These are phyloP conservation scores for Eucommia ulmoides DNA, from an alignment of 257 asterid genomes.

Conservation along the genomic window DNA sequence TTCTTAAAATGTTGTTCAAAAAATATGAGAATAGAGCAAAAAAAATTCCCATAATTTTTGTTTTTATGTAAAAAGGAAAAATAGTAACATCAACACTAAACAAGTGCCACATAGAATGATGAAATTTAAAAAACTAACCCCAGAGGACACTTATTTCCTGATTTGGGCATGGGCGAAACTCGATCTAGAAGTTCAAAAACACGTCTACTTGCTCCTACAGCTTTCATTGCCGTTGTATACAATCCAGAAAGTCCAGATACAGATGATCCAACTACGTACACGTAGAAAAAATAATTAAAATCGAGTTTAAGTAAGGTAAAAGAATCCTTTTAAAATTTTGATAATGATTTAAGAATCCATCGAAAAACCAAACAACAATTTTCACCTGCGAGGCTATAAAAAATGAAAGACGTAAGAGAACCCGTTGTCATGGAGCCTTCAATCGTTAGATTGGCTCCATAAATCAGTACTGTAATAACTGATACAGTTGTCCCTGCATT, in stretches of 20 bases:
- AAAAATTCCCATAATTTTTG: too few relatives aligned
- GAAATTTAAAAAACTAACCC: slow-evolving; percentile 41
- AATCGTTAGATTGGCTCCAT: slow-evolving; percentile 65
- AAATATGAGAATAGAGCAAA: too few relatives aligned
- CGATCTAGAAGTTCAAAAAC: slow-evolving; percentile 79
- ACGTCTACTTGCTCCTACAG: slow-evolving; percentile 88
- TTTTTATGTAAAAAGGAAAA: too few relatives aligned
- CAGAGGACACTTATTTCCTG: slow-evolving; percentile 58
- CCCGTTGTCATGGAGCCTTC: slow-evolving; percentile 75
- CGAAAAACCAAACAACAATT: too few relatives aligned
- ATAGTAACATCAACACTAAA: too few relatives aligned
- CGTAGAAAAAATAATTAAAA: slow-evolving; percentile 1
- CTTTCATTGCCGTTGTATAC: slow-evolving; percentile 73
- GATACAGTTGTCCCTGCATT: neutral
- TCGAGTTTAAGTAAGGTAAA: neutral
- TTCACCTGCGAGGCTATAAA: slow-evolving; percentile 76
- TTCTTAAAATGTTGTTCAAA: too few relatives aligned
- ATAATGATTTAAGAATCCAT: neutral
- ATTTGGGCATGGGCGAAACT: slow-evolving; percentile 50
- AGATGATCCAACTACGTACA: slow-evolving; percentile 62
- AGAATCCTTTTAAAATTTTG: neutral
- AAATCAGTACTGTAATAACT: slow-evolving; percentile 3
- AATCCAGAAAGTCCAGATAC: slow-evolving; percentile 58
- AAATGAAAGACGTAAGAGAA: slow-evolving; percentile 73
- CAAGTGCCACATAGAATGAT: too few relatives aligned